Evolutionary conservation across 2,329 filamentous ascomycete genomes (phyloP), one percentile per base, ranked within the genome.

Genomic region (Aspergillus thermomutatus): DNA sequence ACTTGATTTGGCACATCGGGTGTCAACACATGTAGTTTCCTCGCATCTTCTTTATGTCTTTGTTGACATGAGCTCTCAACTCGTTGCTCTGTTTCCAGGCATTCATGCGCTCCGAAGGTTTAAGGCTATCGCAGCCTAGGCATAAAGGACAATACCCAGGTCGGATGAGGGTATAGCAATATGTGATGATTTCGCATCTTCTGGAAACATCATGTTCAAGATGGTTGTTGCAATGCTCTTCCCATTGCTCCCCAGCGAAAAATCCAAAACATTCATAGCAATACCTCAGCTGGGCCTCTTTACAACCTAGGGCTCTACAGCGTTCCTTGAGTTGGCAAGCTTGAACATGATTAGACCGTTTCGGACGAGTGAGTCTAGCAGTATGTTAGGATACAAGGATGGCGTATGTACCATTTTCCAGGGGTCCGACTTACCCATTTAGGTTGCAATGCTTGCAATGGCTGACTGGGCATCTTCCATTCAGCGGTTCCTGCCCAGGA

Each of bases 41-140:
- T 11, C 43, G n/a, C 43, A 53, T 53, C 26, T 9, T 41, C 51
- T 53, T 34, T 19, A 53, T 53, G 37, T 53, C 21, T n/a, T 31
- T 48, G 27, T 28, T 27, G 21, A 53, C 43, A 48, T 53, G 43
- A 23, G 9, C 26, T 27, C 51, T 45, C 19, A 53, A 31, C 28
- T 53, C 43, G 25, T 53, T 53, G 41, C 51, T 53, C 51, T 27
- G 25, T 53, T 53, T 53, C 51, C 51, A 53, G 37, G 51, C 51
- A 28, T 31, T 48, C 43, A 53, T 53, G 27, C 51, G 51, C 9
- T 48, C 5, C 48, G 43, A 31, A 21, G 51, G 51, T 4, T 23
- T 6, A 23, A 49, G 47, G 8, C 25, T 49, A 6, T 49, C 27
- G n/a, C 25, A 49, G 17, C 47, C 47, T 5, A 49, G 47, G n/a